Conservation (phyloP, 2,329 filamentous ascomycete species). For the Graphiopsis chlorocephala region DNA sequence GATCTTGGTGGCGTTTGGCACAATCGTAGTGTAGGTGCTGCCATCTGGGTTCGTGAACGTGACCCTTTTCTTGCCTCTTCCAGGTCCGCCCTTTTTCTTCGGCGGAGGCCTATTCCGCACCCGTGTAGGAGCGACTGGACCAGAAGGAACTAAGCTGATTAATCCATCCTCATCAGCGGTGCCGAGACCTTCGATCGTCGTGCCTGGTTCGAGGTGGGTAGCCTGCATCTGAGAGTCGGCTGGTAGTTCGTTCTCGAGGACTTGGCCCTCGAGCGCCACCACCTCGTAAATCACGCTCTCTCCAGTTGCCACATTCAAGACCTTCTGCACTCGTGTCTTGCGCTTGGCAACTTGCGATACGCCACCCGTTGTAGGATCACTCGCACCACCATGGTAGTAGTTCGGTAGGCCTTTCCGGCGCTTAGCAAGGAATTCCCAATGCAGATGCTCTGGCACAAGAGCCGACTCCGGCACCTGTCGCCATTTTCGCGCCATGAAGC, state of each 20-base stretch:
- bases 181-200: slow-evolving; percentile 58
- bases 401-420: slow-evolving; percentile 58
- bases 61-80: slow-evolving; percentile 75
- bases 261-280: slow-evolving; percentile 74
- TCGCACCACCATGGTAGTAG: slow-evolving; percentile 42
- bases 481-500: slow-evolving; percentile 59
- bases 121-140: slow-evolving; percentile 41
- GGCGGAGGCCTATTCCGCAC: slow-evolving; percentile 70
- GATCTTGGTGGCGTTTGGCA: slow-evolving; percentile 38
- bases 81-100: slow-evolving; percentile 72
- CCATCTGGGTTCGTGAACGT: slow-evolving; percentile 51
- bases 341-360: slow-evolving; percentile 51
- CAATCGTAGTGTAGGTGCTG: slow-evolving; percentile 39
- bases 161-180: slow-evolving; percentile 62
- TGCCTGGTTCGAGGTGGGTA: slow-evolving; percentile 55
- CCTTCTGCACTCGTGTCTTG: slow-evolving; percentile 74
- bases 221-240: slow-evolving; percentile 48
- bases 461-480: slow-evolving; percentile 54
- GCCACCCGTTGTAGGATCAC: slow-evolving; percentile 32
- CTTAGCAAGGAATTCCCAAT: slow-evolving; percentile 56
- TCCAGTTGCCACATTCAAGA: slow-evolving; percentile 66
- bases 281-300: slow-evolving; percentile 83
- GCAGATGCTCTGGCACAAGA: slow-evolving; percentile 57
- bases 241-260: slow-evolving; percentile 77
- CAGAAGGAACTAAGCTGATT: slow-evolving; percentile 43